A percentile compares a stretch with the other conserved stretches of the same genome.
These are phyloP conservation scores for Penicillium capsulatum DNA, from an alignment of 2,329 filamentous ascomycete species.

Conservation along the genomic window DNA sequence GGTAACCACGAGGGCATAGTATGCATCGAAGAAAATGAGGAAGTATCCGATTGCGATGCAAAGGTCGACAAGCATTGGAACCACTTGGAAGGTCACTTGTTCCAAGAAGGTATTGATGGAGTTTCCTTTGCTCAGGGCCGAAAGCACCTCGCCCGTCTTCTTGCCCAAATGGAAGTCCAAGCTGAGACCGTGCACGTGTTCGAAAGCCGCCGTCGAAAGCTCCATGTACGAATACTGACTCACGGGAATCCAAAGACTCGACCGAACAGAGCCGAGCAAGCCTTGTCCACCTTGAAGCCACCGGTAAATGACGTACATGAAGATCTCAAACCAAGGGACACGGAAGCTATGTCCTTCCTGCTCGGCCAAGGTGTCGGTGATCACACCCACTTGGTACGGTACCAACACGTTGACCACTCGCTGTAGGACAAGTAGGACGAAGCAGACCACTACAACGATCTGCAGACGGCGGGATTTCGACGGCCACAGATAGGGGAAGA, in stretches of 20 bases:
- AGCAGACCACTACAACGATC: conserved; percentile 74
- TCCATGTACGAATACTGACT: conserved; percentile 95
- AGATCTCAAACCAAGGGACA: conserved; percentile 71
- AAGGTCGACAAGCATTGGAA: conserved; percentile 91
- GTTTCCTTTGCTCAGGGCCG: conserved; percentile 90
- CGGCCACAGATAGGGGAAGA: conserved; percentile 97
- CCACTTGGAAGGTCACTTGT: conserved; percentile 90
- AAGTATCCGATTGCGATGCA: conserved; percentile 81
- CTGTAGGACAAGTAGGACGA: conserved; percentile 73
- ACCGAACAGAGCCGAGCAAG: conserved; percentile 74
- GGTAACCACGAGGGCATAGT: conserved; percentile 84
- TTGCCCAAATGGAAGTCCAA: conserved; percentile 96
- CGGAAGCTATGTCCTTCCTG: conserved; percentile 48
- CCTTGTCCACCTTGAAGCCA: conserved; percentile 86
- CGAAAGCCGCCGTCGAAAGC: conserved; percentile 89
- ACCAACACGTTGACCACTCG: conserved; percentile 82
- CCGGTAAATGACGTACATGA: conserved; percentile 71
- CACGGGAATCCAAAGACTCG: conserved; percentile 90
- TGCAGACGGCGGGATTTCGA: conserved; percentile 72
- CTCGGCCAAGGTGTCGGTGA: conserved; percentile 69
- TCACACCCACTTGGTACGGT: conserved; percentile 71
- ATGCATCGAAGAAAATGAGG: conserved; percentile 71
- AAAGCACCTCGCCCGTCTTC: conserved; percentile 92
- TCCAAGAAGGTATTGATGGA: conserved; percentile 96
- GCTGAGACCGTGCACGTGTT: conserved; percentile 92